A percentile compares a stretch with the other conserved stretches of the same genome.
These are phyloP conservation scores for Metarhizium album DNA, from an alignment of 2,329 filamentous ascomycete genomes.

Conservation along the genomic window DNA sequence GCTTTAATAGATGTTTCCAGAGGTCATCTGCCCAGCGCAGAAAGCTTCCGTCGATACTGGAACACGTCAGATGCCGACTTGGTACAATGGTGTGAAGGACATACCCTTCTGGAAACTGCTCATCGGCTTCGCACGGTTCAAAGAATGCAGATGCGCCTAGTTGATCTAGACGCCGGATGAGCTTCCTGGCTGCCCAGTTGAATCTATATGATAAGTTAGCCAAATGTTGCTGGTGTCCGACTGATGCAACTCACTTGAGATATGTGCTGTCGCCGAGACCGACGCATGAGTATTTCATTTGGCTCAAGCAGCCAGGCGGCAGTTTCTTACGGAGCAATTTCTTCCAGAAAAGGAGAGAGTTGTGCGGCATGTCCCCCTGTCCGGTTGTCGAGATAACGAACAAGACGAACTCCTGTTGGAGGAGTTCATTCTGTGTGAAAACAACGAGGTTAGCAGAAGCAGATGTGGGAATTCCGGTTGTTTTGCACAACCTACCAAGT, in stretches of 20 bases:
- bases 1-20: constrained; percentile 51
- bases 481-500: constrained; percentile 48
- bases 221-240: constrained; percentile 1
- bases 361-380: constrained; percentile 84
- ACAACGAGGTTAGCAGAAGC: neutral
- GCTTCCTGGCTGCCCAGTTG: constrained; percentile 85
- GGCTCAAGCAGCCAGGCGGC: constrained; percentile 54
- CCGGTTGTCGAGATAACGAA: constrained; percentile 88
- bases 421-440: constrained; percentile 34
- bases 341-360: constrained; percentile 76
- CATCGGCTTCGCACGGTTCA: constrained; percentile 77
- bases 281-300: constrained; percentile 71
- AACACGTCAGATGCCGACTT: neutral
- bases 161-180: constrained; percentile 74
- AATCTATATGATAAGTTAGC: constrained; percentile 42
- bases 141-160: constrained; percentile 71
- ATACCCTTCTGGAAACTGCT: constrained; percentile 86
- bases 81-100: constrained; percentile 15
- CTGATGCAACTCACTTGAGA: constrained; percentile 51
- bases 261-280: constrained; percentile 94
- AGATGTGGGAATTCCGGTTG: neutral
- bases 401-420: constrained; percentile 50
- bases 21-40: constrained; percentile 66
- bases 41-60: constrained; percentile 71
- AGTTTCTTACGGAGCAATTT: constrained; percentile 71